Evolutionary conservation across 192 early-diverging fungal genomes (phyloP).

Genomic region (Funneliformis mosseae): DNA sequence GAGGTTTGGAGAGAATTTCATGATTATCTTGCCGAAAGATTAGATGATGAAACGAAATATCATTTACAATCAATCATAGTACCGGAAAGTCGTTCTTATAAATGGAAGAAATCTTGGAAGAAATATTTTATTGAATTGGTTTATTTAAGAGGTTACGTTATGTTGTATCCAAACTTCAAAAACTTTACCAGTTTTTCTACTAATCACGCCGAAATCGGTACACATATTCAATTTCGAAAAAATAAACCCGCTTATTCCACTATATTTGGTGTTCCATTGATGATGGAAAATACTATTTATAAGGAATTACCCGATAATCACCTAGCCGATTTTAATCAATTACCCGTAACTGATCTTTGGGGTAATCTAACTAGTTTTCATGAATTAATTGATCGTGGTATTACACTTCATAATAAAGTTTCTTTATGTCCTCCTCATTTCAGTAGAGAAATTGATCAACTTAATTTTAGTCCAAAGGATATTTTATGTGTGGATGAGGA

Average conservation of each 20-base stretch:
- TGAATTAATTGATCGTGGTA: constrained; percentile 45
- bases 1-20: constrained; percentile 66
- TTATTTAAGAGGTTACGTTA: constrained; percentile 63
- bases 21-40: constrained; percentile 50
- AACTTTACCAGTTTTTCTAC: constrained; percentile 62
- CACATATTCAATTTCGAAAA: constrained; percentile 52
- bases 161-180: constrained; percentile 65
- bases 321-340: constrained; percentile 46
- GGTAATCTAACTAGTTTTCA: constrained; percentile 51
- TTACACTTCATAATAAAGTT: constrained; percentile 37
- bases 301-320: constrained; percentile 53
- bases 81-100: constrained; percentile 53
- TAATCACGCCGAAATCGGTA: constrained; percentile 63
- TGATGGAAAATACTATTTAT: constrained; percentile 52
- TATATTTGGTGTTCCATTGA: constrained; percentile 58
- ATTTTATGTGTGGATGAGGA: constrained; percentile 3
- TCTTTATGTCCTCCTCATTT: background rate
- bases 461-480: background rate
- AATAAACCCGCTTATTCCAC: constrained; percentile 41
- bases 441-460: background rate
- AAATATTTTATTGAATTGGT: constrained; percentile 62
- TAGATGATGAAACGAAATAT: constrained; percentile 49
- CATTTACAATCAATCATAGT: constrained; percentile 53
- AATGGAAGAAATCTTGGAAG: constrained; percentile 67
- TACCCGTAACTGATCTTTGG: constrained; percentile 60